Evolutionary conservation across 2,329 filamentous ascomycete species (phyloP).

Genomic region (Sporothrix brunneoviolacea): DNA sequence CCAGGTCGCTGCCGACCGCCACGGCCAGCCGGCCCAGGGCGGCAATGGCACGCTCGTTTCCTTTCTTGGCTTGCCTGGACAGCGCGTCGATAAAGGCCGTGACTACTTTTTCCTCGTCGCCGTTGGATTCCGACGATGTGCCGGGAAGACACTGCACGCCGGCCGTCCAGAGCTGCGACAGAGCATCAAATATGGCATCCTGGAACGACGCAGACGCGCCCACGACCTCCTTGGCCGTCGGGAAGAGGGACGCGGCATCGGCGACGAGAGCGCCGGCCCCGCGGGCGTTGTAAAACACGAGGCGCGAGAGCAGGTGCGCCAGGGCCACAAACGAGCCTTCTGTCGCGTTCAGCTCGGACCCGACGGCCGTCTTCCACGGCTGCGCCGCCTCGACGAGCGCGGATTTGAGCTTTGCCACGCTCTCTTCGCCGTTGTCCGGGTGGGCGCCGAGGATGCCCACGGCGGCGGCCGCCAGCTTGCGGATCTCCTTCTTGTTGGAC

Average conservation of each 20-base stretch:
- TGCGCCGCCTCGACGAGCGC: constrained; percentile 40
- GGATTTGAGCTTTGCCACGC: constrained; percentile 36
- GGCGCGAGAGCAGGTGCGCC: constrained; percentile 37
- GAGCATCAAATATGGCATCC: constrained; percentile 38
- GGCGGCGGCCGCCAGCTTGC: constrained; percentile 59
- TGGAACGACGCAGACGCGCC: constrained; percentile 29
- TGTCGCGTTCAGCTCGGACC: constrained; percentile 37
- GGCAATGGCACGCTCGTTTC: constrained; percentile 75
- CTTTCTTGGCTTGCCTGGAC: constrained; percentile 63
- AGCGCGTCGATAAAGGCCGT: constrained; percentile 58
- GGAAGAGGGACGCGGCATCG: constrained; percentile 10
- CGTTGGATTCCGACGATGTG: constrained; percentile 13
- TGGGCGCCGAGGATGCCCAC: constrained; percentile 75
- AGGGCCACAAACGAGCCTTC: constrained; percentile 43
- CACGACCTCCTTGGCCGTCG: constrained; percentile 16
- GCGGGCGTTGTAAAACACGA: constrained; percentile 33
- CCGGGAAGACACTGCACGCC: constrained; percentile 30
- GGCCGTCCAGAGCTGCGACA: constrained; percentile 39
- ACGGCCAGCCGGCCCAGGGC: constrained; percentile 72
- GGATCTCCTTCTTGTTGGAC: constrained; percentile 65
- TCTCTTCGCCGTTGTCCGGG: constrained; percentile 34
- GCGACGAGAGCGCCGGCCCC: not conserved
- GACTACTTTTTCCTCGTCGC: constrained; percentile 22
- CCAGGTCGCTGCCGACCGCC: constrained; percentile 18
- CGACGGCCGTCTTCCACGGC: constrained; percentile 44